These are phyloP conservation scores for Reutealis trisperma DNA, from an alignment of 345 rosid species.

Conservation along the genomic window DNA sequence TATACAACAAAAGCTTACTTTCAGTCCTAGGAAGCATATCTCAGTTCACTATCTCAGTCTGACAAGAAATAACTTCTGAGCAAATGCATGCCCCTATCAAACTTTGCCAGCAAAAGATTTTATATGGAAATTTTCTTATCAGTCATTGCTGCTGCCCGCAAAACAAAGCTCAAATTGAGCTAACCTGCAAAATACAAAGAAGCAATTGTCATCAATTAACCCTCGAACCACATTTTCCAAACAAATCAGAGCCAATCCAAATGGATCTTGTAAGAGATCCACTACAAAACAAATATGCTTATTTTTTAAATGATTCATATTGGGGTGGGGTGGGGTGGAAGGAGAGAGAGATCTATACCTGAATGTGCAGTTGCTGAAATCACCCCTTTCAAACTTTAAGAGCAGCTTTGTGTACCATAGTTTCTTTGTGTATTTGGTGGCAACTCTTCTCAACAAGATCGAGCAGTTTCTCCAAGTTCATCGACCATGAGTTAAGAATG, in stretches of 20 bases:
- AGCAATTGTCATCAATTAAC: too few species aligned
- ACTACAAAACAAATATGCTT: too few species aligned
- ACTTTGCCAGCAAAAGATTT: neutral
- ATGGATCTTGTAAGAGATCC: too few species aligned
- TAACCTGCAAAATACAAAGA: conserved; percentile 3
- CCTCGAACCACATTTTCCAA: too few species aligned
- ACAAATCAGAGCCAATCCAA: too few species aligned
- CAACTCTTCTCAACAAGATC: conserved; percentile 97
- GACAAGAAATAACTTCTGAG: conserved; percentile 10
- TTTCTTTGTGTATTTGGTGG: conserved; percentile 94
- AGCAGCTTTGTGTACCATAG: conserved; percentile 89
- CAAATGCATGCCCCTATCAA: conserved; percentile 12
- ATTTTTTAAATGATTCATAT: too few species aligned
- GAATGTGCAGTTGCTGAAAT: neutral
- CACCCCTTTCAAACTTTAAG: conserved; percentile 53
- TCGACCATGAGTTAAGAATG: conserved; percentile 88
- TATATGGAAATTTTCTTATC: too few species aligned
- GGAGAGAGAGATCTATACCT: conserved; percentile 28
- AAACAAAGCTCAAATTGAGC: neutral
- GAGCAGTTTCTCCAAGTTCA: conserved; percentile 89
- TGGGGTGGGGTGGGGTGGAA: neutral
- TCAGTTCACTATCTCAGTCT: conserved; percentile 18
- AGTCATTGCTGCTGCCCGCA: conserved; percentile 7
- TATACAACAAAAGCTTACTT: conserved; percentile 30
- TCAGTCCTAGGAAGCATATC: conserved; percentile 19